Percentiles rank a stretch among this genome's conserved stretches.
These are phyloP conservation scores for Trametes sanguinea DNA, from an alignment of 768 basidiomycete species.

Conservation along the genomic window DNA sequence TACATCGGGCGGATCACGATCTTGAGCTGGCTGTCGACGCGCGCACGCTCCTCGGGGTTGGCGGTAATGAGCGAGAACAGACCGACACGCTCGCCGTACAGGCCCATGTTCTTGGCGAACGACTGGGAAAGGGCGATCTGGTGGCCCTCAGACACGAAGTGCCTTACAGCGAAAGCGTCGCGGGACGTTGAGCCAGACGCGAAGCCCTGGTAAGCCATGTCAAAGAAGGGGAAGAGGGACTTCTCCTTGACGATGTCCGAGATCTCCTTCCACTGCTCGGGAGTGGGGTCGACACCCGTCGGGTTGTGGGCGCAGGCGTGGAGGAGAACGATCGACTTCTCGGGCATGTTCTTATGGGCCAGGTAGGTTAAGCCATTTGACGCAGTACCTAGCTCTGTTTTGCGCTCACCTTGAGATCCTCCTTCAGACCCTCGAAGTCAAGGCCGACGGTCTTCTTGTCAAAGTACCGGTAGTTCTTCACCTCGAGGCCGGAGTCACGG, in stretches of 20 bases:
- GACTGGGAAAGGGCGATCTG: slow-evolving; percentile 90
- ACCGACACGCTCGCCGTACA: slow-evolving; percentile 99
- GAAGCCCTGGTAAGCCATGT: slow-evolving; percentile 99
- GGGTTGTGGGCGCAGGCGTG: slow-evolving; percentile 99
- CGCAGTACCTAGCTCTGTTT: not conserved
- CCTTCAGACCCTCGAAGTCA: slow-evolving; percentile 88
- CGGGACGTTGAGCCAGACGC: slow-evolving; percentile 89
- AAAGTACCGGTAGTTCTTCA: slow-evolving; percentile 91
- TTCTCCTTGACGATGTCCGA: slow-evolving; percentile 86
- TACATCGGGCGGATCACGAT: slow-evolving; percentile 96
- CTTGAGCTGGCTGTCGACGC: slow-evolving; percentile 92
- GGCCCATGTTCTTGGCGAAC: slow-evolving; percentile 99
- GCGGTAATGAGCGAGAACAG: slow-evolving; percentile 82
- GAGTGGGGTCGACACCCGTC: slow-evolving; percentile 95
- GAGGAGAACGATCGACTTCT: slow-evolving; percentile 81
- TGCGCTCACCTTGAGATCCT: slow-evolving; percentile 71
- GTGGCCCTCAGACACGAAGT: slow-evolving; percentile 91
- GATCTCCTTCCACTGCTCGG: slow-evolving; percentile 89
- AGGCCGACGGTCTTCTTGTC: slow-evolving; percentile 90
- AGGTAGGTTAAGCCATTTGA: slow-evolving; percentile 1
- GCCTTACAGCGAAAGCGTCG: slow-evolving; percentile 93
- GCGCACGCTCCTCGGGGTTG: slow-evolving; percentile 74
- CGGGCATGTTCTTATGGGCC: slow-evolving; percentile 57
- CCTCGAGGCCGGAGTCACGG: slow-evolving; percentile 92
- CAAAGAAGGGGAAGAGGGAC: slow-evolving; percentile 96